These are phyloP conservation scores for Cyclaneusma minus DNA, from an alignment of 2,329 filamentous ascomycete species.

Conservation along the genomic window DNA sequence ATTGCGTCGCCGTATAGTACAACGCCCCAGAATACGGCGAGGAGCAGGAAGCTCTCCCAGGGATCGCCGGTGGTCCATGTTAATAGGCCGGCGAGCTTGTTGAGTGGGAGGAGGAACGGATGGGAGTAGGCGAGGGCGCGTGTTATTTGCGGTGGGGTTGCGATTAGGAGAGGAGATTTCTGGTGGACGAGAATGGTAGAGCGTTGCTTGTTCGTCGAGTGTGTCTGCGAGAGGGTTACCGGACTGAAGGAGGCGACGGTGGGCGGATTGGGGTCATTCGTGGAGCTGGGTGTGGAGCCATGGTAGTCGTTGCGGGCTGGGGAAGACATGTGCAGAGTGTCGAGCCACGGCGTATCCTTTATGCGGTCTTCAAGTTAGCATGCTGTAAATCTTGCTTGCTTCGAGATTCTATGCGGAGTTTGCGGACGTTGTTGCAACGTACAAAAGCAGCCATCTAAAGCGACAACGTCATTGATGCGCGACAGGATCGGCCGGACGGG, in stretches of 20 bases:
- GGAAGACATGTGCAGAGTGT: constrained; percentile 16
- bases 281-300: constrained; percentile 7
- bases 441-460: too few species aligned
- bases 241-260: constrained; percentile 88
- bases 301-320: constrained; percentile 15
- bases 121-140: constrained; percentile 90
- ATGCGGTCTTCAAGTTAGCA: too few species aligned
- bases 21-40: constrained; percentile 72
- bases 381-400: too few species aligned
- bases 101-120: constrained; percentile 80
- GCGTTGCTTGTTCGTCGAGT: constrained; percentile 55
- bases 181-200: constrained; percentile 93
- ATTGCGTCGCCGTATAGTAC: constrained; percentile 76
- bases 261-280: constrained; percentile 36
- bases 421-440: too few species aligned
- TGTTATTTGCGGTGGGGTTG: constrained; percentile 89
- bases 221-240: constrained; percentile 49
- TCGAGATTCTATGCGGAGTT: too few species aligned
- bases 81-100: constrained; percentile 68
- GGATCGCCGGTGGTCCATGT: constrained; percentile 91
- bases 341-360: constrained; percentile 21
- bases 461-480: too few species aligned
- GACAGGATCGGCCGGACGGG: too few species aligned
- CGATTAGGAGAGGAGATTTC: constrained; percentile 83
- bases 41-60: constrained; percentile 90